Base-by-base conservation (phyloP, 441 rosid species). In the Pelargonium cotyledonis region DNA sequence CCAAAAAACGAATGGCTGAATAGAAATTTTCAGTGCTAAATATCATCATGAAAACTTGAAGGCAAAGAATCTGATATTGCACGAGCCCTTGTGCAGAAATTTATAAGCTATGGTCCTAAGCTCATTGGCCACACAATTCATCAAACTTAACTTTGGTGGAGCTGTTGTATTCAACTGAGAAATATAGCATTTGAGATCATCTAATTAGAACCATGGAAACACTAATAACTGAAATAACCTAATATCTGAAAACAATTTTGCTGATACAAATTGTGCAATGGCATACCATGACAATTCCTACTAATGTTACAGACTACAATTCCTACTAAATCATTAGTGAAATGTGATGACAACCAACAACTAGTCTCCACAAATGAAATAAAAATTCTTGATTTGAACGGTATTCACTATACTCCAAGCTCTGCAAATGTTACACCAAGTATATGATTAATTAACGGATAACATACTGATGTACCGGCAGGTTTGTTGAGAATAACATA, bases 401-500 rank as follows among this genome's bases (percentile, higher is more conserved):
- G 26, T 23, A 23, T 23, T 23, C 26, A 23, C 19, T 51, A 51
- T 3, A 51, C 58, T 11, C 5, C 7, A 51, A 51, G 58, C 19
- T 1, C 58, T 51, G 19, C 0, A 5, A 47, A 47, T 47, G 53
- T 23, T 40, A 40, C 43, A 31, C 15, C 68, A 18, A 29, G 68
- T 16, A 62, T 72, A 14, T 43, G 21, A 41, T 53, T 66, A 64
- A 26, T 44, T 53, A 71, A 65, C 9, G 19, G 63, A 77, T 57
- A 18, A 70, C 89, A 68, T 84, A 92, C 98, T 67, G 96, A 82
- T 73, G 89, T 90, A 65, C 96, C 95, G 2, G 96, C 90, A 75
- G 98, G 96, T 77, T 92, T 90, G 83, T 92, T 90, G 86, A 92
- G 78, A 70, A 92, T 86, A 31, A 89, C 94, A 75, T 82, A 88